Conservation (phyloP, 345 rosid species). For the Bretschneidera sinensis region DNA sequence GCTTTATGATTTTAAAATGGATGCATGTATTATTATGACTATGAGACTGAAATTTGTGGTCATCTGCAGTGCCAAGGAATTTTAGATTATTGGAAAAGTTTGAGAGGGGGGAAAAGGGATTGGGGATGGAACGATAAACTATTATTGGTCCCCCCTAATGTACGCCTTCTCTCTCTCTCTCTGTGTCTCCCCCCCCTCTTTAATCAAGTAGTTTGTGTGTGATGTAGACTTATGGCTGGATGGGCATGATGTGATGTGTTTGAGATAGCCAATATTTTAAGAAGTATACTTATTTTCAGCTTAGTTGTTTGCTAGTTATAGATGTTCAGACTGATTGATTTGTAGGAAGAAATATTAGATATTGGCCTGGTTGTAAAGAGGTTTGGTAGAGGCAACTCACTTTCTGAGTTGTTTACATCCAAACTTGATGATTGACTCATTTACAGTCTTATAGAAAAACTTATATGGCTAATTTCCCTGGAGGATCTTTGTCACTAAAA, state of each 20-base stretch:
- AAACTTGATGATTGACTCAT: no score
- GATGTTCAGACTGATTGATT: no score
- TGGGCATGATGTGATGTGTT: not conserved
- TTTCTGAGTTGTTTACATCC: no score
- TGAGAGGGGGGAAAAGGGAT: constrained; percentile 81
- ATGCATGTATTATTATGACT: not conserved
- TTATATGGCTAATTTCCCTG: no score
- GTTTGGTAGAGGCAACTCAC: no score
- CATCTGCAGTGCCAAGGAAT: constrained; percentile 59
- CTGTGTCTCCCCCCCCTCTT: not conserved
- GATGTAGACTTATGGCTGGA: not conserved
- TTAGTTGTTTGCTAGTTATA: no score
- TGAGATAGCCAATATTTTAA: no score
- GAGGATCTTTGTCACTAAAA: no score
- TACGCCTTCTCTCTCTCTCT: constrained; percentile 14
- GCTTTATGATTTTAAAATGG: not conserved
- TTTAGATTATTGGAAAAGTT: constrained; percentile 75
- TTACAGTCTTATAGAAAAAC: no score
- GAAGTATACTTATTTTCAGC: not conserved
- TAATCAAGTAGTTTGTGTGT: not conserved
- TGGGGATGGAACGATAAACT: constrained; percentile 93
- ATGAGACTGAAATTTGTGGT: constrained; percentile 9
- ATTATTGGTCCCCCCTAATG: constrained; percentile 71
- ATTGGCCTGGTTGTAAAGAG: no score
- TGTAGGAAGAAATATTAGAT: no score